phyloP scores from a whole-genome alignment of 108 stramenopile genomes.

The Epipyxis sp. region DNA sequence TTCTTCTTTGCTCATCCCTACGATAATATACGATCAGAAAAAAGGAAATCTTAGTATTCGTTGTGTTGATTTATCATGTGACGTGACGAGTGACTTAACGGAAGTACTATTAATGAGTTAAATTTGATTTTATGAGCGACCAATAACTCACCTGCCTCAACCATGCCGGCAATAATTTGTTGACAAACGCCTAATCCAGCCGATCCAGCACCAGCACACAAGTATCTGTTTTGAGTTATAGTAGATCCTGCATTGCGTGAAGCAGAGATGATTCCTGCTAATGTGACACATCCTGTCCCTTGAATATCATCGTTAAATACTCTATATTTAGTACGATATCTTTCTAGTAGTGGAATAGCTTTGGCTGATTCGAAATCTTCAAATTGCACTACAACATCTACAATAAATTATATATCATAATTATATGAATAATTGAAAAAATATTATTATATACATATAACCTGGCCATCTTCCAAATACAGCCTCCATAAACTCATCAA shows the following conservation, averaged over 20 bases:
- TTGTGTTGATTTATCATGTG: too few species aligned
- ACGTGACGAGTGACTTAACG: too few species aligned
- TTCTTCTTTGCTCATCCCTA: conserved; percentile 8
- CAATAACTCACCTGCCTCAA: conserved; percentile 28
- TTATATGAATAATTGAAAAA: too few species aligned
- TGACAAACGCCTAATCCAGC: conserved; percentile 44
- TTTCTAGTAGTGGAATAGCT: conserved; percentile 74
- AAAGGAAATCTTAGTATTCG: too few species aligned
- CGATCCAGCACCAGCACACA: conserved; percentile 48
- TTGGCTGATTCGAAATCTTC: conserved; percentile 89
- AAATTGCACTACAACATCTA: conserved; percentile 68
- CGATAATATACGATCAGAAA: too few species aligned
- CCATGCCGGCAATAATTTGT: conserved; percentile 30
- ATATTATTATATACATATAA: too few species aligned
- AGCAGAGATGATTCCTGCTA: conserved; percentile 44
- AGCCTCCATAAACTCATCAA: conserved; percentile 95
- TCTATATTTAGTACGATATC: conserved; percentile 75
- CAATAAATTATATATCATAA: too few species aligned
- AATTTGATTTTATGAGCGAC: too few species aligned
- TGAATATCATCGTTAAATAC: conserved; percentile 99
- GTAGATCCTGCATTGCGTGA: background rate
- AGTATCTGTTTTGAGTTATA: background rate
- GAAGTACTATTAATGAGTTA: too few species aligned
- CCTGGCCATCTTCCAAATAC: conserved; percentile 85
- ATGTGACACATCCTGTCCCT: conserved; percentile 55